Percentiles rank a stretch among this genome's conserved stretches.
Evolutionary conservation across 257 asterid genomes (phyloP).

Genomic region (Nicotiana knightiana): DNA sequence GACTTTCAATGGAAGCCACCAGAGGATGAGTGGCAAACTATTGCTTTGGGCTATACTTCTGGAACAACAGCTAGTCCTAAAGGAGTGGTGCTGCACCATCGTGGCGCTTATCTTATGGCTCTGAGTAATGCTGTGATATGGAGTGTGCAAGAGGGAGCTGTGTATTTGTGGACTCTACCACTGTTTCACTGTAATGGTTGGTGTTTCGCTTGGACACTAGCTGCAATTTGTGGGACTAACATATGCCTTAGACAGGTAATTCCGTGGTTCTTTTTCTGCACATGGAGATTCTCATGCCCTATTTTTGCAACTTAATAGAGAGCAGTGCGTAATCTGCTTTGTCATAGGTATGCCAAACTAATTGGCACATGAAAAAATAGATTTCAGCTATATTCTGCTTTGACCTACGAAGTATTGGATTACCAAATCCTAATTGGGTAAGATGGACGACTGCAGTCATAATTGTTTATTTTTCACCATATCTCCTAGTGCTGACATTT

Average conservation of each 20-base stretch:
- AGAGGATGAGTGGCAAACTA: slow-evolving; percentile 91
- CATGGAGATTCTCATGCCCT: not conserved
- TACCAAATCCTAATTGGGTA: not conserved
- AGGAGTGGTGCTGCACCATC: slow-evolving; percentile 92
- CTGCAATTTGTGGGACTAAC: slow-evolving; percentile 80
- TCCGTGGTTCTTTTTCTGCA: not conserved
- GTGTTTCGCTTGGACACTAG: slow-evolving; percentile 89
- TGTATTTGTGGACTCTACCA: slow-evolving; percentile 87
- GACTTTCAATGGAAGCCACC: slow-evolving; percentile 75
- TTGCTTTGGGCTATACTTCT: slow-evolving; percentile 83
- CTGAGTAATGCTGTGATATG: slow-evolving; percentile 58
- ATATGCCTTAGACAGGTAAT: slow-evolving; percentile 89
- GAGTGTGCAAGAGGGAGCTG: slow-evolving; percentile 75
- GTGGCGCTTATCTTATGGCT: slow-evolving; percentile 96
- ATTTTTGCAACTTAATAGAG: not conserved
- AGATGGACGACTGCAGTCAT: not conserved
- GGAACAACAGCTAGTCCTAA: slow-evolving; percentile 99
- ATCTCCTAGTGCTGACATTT: not conserved
- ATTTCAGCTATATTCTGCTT: not conserved
- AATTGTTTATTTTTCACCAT: not conserved
- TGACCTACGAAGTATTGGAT: not conserved
- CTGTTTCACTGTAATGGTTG: slow-evolving; percentile 97
- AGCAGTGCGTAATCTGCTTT: not conserved
- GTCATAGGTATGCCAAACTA: not conserved
- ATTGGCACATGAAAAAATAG: not conserved